These are phyloP conservation scores for Rhodotorula toruloides DNA, from an alignment of 768 basidiomycete species.

Conservation along the genomic window DNA sequence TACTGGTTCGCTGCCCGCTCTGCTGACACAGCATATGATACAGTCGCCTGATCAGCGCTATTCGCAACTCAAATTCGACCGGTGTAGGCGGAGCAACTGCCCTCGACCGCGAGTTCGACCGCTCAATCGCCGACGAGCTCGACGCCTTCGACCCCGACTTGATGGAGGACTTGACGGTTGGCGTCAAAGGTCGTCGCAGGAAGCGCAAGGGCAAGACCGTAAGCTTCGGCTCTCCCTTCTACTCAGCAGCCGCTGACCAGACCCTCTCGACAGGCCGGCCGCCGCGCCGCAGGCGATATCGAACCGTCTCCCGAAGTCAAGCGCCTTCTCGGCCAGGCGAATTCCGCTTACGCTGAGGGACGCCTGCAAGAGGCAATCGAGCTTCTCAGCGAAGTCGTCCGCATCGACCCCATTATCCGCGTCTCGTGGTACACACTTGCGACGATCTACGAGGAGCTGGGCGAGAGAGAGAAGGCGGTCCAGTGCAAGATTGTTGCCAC, in stretches of 20 bases:
- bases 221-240: not conserved
- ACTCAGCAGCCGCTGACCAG: not conserved
- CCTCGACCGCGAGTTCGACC: constrained; percentile 67
- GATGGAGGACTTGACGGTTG: constrained; percentile 24
- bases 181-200: constrained; percentile 26
- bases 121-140: constrained; percentile 61
- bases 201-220: constrained; percentile 18
- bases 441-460: constrained; percentile 69
- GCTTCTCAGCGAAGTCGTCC: constrained; percentile 84
- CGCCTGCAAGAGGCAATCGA: constrained; percentile 64
- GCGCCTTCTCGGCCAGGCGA: constrained; percentile 71
- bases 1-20: no score
- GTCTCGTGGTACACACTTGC: constrained; percentile 84
- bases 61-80: constrained; percentile 44
- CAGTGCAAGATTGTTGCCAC: constrained; percentile 84
- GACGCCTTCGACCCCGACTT: constrained; percentile 56
- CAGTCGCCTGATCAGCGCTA: constrained; percentile 40
- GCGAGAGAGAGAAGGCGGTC: constrained; percentile 64
- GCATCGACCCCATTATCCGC: constrained; percentile 79
- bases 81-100: constrained; percentile 48
- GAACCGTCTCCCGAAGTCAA: constrained; percentile 48
- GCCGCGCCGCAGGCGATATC: constrained; percentile 35
- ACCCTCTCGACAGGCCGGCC: constrained; percentile 6
- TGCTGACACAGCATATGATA: no score
- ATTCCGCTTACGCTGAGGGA: constrained; percentile 73